Evolutionary conservation across 345 rosid species (phyloP).

Genomic region (Camelina sativa): DNA sequence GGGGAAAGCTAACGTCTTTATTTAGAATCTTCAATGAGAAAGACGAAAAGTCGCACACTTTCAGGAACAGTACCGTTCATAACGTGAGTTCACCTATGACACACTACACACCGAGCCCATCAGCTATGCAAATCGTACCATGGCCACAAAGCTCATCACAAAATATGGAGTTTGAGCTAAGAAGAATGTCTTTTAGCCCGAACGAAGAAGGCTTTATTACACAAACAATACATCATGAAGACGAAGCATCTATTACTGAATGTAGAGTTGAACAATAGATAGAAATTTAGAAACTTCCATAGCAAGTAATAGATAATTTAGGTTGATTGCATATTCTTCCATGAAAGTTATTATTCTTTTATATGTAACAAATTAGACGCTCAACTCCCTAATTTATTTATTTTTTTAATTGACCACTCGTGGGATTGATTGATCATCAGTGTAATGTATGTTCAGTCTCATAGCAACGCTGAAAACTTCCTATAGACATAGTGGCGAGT

Average conservation of each 20-base stretch:
- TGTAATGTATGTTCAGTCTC: neutral
- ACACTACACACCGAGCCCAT: slow-evolving; percentile 27
- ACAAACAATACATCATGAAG: slow-evolving; percentile 3
- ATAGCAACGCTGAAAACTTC: neutral
- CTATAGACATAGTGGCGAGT: neutral
- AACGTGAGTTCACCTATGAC: slow-evolving; percentile 36
- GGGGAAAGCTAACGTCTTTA: slow-evolving; percentile 36
- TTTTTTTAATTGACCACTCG: neutral
- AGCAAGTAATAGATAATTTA: neutral
- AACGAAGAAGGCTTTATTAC: slow-evolving; percentile 11
- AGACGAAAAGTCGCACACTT: slow-evolving; percentile 47
- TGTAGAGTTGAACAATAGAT: neutral
- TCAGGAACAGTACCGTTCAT: slow-evolving; percentile 32
- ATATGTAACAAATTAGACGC: neutral
- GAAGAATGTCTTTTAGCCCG: slow-evolving; percentile 12
- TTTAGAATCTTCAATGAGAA: slow-evolving; percentile 42
- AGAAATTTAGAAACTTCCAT: neutral
- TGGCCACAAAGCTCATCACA: slow-evolving; percentile 28
- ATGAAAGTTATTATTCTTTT: neutral
- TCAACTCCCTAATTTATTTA: too few relatives aligned
- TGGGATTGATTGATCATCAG: neutral
- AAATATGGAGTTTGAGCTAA: slow-evolving; percentile 32
- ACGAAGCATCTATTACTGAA: slow-evolving; percentile 17
- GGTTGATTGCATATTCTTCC: neutral
- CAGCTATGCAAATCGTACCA: slow-evolving; percentile 24